phyloP scores from a whole-genome alignment of 1,284 basidiomycete species.

The Rhodotorula sp. region DNA sequence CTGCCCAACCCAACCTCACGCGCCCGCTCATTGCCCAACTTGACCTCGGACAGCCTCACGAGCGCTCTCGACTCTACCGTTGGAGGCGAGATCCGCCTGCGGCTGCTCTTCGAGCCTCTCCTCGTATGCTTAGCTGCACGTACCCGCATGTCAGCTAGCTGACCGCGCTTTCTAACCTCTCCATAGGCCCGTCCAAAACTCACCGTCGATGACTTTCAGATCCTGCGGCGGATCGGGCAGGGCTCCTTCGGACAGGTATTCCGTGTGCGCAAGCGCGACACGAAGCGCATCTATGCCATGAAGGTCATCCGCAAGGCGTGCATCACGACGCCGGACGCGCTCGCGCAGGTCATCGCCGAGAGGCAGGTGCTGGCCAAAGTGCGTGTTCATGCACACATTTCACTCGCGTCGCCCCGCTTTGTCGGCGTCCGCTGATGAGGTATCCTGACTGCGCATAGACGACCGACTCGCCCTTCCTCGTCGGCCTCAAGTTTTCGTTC shows the following conservation, averaged over 20 bases:
- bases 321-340: slow-evolving; percentile 47
- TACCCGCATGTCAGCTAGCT: background rate
- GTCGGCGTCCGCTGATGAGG: too few relatives aligned
- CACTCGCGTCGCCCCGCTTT: too few relatives aligned
- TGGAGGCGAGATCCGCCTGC: slow-evolving; percentile 35
- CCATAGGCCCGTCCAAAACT: slow-evolving; percentile 48
- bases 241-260: slow-evolving; percentile 54
- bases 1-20: background rate
- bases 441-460: slow-evolving; percentile 37
- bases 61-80: slow-evolving; percentile 31
- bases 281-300: slow-evolving; percentile 49
- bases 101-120: slow-evolving; percentile 31
- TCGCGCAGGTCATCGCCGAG: slow-evolving; percentile 53
- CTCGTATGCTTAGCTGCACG: slow-evolving; percentile 37
- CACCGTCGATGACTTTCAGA: slow-evolving; percentile 51
- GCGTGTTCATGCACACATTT: background rate
- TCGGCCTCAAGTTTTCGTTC: slow-evolving; percentile 48
- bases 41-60: slow-evolving; percentile 9
- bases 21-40: background rate
- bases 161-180: too few relatives aligned
- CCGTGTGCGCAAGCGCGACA: slow-evolving; percentile 54
- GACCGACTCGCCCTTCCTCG: slow-evolving; percentile 52
- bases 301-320: slow-evolving; percentile 53
- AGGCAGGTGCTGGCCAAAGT: slow-evolving; percentile 49
- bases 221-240: slow-evolving; percentile 52